Evolutionary conservation across 257 asterid species (phyloP), one percentile per base, ranked within the genome.

Genomic region (Nicotiana noctiflora): DNA sequence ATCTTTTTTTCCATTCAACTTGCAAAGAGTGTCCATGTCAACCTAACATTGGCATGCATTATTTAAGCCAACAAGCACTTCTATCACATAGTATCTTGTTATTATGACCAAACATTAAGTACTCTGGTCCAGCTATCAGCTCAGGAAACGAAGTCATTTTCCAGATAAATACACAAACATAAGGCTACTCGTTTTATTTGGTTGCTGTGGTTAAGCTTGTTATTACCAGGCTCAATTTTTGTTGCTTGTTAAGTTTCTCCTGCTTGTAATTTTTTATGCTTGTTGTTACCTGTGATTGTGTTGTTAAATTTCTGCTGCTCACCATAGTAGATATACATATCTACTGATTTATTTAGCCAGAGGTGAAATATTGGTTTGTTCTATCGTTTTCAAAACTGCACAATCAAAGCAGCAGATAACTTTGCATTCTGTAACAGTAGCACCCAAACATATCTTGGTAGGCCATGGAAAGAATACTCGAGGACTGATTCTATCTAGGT

Each of bases 381-480:
- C n/a, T n/a, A n/a, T n/a, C n/a, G n/a, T n/a, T n/a, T n/a, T n/a
- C 27, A 25, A 25, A 89, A 87, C n/a, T 91, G 93, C 85, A 82
- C 86, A 2, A 72, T 89, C 1, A 81, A 66, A 1, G 88, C 93
- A 0, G 89, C 93, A 0, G 86, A 32, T 2, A 92, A 91, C 13
- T 70, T 88, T 72, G 90, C 90, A 6, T 37, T 27, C 4, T 76
- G 81, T 55, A 82, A 27, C 23, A 2, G 18, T n/a, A 18, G 79
- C 0, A 44, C 84, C 67, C 46, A 23, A 57, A 89, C 92, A 2
- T 91, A 88, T 75, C 81, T 91, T 0, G 95, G 95, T 1, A 63
- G 95, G 72, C 95, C 93, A 3, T 91, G 95, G 93, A 91, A 89
- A 62, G 85, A 86, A 12, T 91, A 83, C 55, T 89, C 93, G 0